These are phyloP conservation scores for Neocucurbitaria cava DNA, from an alignment of 2,329 filamentous ascomycete species.

Conservation along the genomic window DNA sequence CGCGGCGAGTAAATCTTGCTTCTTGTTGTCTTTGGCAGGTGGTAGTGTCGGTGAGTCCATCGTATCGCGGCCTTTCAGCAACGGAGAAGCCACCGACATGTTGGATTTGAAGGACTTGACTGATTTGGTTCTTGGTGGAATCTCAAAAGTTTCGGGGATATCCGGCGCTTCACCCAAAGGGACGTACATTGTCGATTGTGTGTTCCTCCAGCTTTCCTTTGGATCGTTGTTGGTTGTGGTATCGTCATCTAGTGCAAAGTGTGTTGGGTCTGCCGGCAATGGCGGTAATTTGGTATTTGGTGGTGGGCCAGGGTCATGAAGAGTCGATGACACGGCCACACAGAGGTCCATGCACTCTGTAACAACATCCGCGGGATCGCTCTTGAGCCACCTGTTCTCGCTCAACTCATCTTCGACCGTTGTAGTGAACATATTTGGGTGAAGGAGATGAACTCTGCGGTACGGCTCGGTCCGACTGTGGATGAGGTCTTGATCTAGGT, in stretches of 20 bases:
- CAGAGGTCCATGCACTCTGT: constrained; percentile 80
- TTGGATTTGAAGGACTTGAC: constrained; percentile 53
- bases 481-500: constrained; percentile 80
- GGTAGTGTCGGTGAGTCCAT: constrained; percentile 70
- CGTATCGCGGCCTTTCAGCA: constrained; percentile 50
- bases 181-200: constrained; percentile 59
- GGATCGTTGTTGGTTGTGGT: constrained; percentile 39
- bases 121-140: constrained; percentile 32
- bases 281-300: constrained; percentile 57
- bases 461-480: constrained; percentile 77
- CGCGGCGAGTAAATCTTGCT: constrained; percentile 27
- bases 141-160: constrained; percentile 25
- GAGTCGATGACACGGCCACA: constrained; percentile 49
- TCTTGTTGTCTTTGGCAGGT: constrained; percentile 50
- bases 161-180: constrained; percentile 32
- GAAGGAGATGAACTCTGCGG: constrained; percentile 74
- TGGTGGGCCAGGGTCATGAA: constrained; percentile 57
- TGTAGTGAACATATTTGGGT: constrained; percentile 83
- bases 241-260: constrained; percentile 44
- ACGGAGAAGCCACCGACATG: constrained; percentile 54
- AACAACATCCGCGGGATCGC: constrained; percentile 79
- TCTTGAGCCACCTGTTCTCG: constrained; percentile 80
- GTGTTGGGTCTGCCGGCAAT: constrained; percentile 37
- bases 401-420: constrained; percentile 81
- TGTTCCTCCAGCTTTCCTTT: constrained; percentile 60